Evolutionary conservation across 2,329 filamentous ascomycete genomes (phyloP), one percentile per base, ranked within the genome.

Genomic region (Clarireedia hainanense): DNA sequence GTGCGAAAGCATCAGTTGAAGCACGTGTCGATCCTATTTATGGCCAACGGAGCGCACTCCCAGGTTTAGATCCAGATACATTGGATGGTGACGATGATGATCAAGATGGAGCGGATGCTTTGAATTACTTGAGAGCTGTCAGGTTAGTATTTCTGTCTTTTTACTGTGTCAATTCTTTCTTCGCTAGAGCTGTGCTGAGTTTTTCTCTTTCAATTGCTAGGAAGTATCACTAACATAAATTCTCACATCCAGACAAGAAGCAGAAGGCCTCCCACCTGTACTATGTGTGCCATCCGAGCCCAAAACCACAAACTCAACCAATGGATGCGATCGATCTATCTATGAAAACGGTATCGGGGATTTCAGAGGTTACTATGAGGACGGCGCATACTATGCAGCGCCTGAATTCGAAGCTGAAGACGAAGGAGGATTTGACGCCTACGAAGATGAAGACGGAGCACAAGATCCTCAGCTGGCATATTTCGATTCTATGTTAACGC

Each of bases 301-400:
- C 14, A 57, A 62, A 43, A 65, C 68, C 9, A 62, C 61, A 6
- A 68, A 71, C 20, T 5, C 14, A 1, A 14, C 34, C 14, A 34
- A 45, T 24, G 52, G 39, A 26, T 51, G 51, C 9, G 64, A 68
- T n/a, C 26, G 61, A 15, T 74, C 78, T 34, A 74, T 79, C 43
- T 83, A 83, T 64, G 65, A 74, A 7, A 68, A 74, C 56, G 75
- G 75, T 5, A 60, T 71, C 20, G 76, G 78, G 52, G 80, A 86
- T 64, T 73, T 76, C 23, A 72, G 79, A 55, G 87, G 86, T 10
- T 85, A 82, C 66, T 94, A 89, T 68, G 75, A 83, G 15, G 88
- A 95, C 63, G 91, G 90, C 49, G 87, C 89, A 39, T 96, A 90
- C 68, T 81, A 86, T 24, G 87, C 84, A 4, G 75, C 78, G 2